Evolutionary conservation across 495 filamentous ascomycete genomes (phyloP).

Genomic region (Neurospora sp.): DNA sequence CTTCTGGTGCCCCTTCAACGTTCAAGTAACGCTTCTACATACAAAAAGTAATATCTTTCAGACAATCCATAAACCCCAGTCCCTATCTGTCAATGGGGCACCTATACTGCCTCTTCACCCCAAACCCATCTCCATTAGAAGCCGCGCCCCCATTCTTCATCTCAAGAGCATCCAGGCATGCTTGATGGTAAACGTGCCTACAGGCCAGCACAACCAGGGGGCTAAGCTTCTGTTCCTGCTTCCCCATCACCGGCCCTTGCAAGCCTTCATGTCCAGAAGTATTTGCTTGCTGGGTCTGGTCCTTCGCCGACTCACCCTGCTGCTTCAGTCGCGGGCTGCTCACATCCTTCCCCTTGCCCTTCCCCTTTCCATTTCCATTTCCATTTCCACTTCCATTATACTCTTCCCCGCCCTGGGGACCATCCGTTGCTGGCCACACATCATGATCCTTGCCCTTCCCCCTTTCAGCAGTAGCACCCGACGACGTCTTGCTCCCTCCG

Average conservation of each 20-base stretch:
- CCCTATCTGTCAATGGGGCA: constrained; percentile 45
- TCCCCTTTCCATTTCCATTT: constrained; percentile 12
- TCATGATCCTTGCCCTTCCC: neutral
- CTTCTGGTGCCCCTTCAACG: neutral
- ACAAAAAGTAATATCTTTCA: neutral
- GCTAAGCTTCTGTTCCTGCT: constrained; percentile 26
- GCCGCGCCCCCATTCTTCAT: constrained; percentile 25
- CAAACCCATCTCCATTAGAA: constrained; percentile 20
- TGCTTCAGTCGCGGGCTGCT: constrained; percentile 9
- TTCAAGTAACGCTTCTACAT: constrained; percentile 1
- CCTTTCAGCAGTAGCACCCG: constrained; percentile 5
- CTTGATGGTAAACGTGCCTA: constrained; percentile 52
- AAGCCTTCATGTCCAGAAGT: constrained; percentile 6
- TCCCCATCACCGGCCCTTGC: neutral
- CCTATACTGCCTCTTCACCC: constrained; percentile 37
- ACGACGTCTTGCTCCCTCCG: constrained; percentile 22
- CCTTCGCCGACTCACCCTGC: constrained; percentile 2
- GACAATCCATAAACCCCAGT: neutral
- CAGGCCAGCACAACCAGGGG: constrained; percentile 50
- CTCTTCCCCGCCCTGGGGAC: constrained; percentile 11
- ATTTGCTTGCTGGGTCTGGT: neutral
- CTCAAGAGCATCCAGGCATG: constrained; percentile 47
- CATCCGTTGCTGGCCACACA: neutral
- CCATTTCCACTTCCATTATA: constrained; percentile 22
- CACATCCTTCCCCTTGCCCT: constrained; percentile 22